Percentiles rank a stretch among this genome's conserved stretches.
Conservation (phyloP, 495 filamentous ascomycete genomes). For the Xylaria flabelliformis region DNA sequence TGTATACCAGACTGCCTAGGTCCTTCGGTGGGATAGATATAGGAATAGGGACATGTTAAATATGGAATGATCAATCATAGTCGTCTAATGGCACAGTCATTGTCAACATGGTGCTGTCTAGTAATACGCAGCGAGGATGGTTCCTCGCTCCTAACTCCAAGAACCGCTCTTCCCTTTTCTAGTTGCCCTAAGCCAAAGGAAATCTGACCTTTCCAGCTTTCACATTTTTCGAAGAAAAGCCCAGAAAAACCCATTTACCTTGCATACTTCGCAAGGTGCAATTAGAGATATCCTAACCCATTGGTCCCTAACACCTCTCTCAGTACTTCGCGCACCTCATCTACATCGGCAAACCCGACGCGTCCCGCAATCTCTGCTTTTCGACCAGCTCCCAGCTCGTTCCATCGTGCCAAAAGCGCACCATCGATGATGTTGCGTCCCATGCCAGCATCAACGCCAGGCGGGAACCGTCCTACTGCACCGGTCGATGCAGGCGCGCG, state of each 20-base stretch:
- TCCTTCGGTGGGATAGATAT: neutral
- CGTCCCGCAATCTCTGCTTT: slow-evolving; percentile 72
- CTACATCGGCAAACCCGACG: slow-evolving; percentile 66
- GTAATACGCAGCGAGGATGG: neutral
- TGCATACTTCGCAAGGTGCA: neutral
- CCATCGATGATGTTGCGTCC: slow-evolving; percentile 60
- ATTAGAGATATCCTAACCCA: slow-evolving; percentile 37
- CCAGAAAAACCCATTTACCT: neutral
- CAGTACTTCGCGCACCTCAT: slow-evolving; percentile 66
- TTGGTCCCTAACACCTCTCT: slow-evolving; percentile 42
- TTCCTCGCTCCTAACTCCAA: slow-evolving; percentile 14
- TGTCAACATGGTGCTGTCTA: neutral
- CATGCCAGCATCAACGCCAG: slow-evolving; percentile 54
- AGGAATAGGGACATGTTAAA: neutral
- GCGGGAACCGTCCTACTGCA: slow-evolving; percentile 36
- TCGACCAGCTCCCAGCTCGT: slow-evolving; percentile 70
- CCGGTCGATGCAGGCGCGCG: slow-evolving; percentile 54
- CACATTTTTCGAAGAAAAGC: slow-evolving; percentile 22
- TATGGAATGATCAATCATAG: neutral
- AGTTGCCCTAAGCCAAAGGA: slow-evolving; percentile 21
- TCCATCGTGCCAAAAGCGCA: slow-evolving; percentile 63
- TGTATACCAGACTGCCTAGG: neutral
- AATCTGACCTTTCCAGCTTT: slow-evolving; percentile 26
- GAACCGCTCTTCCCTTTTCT: slow-evolving; percentile 7
- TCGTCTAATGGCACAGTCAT: neutral